Evolutionary conservation across 345 rosid genomes (phyloP), one percentile per base, ranked within the genome.

Genomic region (Lumnitzera littorea): DNA sequence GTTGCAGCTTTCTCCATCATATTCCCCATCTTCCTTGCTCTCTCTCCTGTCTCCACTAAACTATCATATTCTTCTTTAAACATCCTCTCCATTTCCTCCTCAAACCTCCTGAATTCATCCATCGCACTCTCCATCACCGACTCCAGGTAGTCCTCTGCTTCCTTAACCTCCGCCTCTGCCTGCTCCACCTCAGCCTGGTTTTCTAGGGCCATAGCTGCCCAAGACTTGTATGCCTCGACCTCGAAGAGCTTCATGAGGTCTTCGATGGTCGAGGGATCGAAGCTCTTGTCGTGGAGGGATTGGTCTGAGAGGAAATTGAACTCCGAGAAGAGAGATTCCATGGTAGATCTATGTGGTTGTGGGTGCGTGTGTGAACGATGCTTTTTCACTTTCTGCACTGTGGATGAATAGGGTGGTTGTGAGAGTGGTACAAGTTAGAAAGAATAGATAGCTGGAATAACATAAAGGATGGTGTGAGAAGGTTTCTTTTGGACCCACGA

Each of bases 221-320:
- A 91, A 13, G 86, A 76, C 29, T 70, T 85, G 89, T 83, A 89
- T 4, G 95, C 87, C 56, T 91, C 98, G 17, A 89, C 10, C 78
- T 91, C 95, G 57, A 89, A 91, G 15, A 91, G 84, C 55, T 79
- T 84, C 86, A 85, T 78, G 27, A 89, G 85, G 73, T 85, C 89
- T 49, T 91, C 92, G 27, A 86, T 87, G 12, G 76, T 53, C 51
- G 82, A 71, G 1, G 98, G 96, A 49, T 89, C 91, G 64, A 89
- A 91, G 67, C 57, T 59, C 70, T 79, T 91, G 83, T 91, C 91
- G 23, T 54, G 66, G 16, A 82, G 77, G 24, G 98, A 79, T 64
- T 79, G 87, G 68, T 83, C 79, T 57, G 95, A 84, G 46, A 91
- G 86, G 69, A 76, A 82, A 65, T 81, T 76, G 84, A 91, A 91